Percentiles rank a stretch among this genome's conserved stretches.
phyloP scores from a whole-genome alignment of 2,329 filamentous ascomycete species.

The Penicillium polonicum region DNA sequence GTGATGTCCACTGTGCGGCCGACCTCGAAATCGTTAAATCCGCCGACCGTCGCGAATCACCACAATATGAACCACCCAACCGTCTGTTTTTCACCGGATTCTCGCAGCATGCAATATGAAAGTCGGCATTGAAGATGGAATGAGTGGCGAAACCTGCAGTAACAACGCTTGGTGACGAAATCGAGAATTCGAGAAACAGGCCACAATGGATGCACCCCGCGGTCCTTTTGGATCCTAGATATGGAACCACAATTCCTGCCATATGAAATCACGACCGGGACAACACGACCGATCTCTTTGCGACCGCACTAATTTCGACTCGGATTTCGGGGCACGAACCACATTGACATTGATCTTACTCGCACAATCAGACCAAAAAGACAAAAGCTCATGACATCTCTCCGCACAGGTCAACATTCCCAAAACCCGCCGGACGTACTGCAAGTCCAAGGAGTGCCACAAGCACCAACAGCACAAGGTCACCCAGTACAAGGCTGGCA shows the following conservation, averaged over 20 bases:
- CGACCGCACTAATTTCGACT: slow-evolving; percentile 8
- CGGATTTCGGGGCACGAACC: slow-evolving; percentile 11
- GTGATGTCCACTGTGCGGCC: slow-evolving; percentile 19
- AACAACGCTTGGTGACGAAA: neutral
- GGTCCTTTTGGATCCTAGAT: neutral
- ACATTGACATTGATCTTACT: slow-evolving; percentile 9
- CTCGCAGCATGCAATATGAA: neutral
- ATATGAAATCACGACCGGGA: neutral
- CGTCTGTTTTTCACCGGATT: neutral
- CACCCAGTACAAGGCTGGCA: slow-evolving; percentile 96
- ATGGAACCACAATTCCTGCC: neutral
- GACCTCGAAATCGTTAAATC: slow-evolving; percentile 19
- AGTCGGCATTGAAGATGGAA: neutral
- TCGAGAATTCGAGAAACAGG: neutral
- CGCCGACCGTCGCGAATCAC: slow-evolving; percentile 14
- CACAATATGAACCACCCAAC: neutral
- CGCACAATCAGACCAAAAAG: neutral
- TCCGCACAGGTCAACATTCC: slow-evolving; percentile 84
- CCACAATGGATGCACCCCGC: neutral
- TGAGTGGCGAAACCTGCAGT: neutral
- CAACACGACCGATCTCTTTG: slow-evolving; percentile 1
- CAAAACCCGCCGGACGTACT: slow-evolving; percentile 96
- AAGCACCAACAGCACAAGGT: slow-evolving; percentile 92
- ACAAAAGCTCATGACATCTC: slow-evolving; percentile 28
- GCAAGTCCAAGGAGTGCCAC: slow-evolving; percentile 93